A percentile compares a stretch with the other conserved stretches of the same genome.
Conservation (phyloP, 106 monocot species). For the Amphibolis antarctica region DNA sequence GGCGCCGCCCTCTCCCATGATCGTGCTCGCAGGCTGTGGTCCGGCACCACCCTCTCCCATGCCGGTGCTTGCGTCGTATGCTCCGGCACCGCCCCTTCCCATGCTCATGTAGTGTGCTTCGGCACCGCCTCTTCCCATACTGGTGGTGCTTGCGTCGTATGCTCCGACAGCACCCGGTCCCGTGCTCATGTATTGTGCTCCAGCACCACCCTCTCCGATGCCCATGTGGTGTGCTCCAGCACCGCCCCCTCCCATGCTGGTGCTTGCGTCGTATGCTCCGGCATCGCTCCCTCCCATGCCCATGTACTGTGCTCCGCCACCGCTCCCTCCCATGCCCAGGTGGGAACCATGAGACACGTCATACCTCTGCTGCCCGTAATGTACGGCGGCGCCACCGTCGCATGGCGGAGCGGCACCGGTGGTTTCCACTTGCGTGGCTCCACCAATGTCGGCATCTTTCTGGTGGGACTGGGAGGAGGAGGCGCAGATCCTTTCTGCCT, state of each 20-base stretch:
- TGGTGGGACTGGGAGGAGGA: slow-evolving; percentile 8
- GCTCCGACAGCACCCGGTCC: no score
- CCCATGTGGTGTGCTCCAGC: no score
- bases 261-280: neutral
- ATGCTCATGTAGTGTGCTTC: no score
- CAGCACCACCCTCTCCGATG: no score
- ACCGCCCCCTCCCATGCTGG: slow-evolving; percentile 2
- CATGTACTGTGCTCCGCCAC: neutral
- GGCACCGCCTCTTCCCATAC: no score
- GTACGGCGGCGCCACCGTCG: neutral
- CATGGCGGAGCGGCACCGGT: neutral
- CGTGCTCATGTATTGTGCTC: no score
- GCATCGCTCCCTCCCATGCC: slow-evolving; percentile 4
- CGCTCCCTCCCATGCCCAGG: slow-evolving; percentile 5
- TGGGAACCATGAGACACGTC: slow-evolving; percentile 9
- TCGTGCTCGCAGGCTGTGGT: no score
- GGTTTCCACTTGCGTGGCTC: neutral
- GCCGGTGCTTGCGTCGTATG: no score
- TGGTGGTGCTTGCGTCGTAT: no score
- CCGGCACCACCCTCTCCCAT: no score
- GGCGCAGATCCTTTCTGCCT: slow-evolving; percentile 20
- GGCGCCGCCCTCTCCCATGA: no score
- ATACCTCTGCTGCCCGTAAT: slow-evolving; percentile 14
- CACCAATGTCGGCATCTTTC: neutral
- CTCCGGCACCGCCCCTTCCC: no score